Evolutionary conservation across 768 basidiomycete genomes (phyloP).

Genomic region (Porpolomopsis calyptriformis): DNA sequence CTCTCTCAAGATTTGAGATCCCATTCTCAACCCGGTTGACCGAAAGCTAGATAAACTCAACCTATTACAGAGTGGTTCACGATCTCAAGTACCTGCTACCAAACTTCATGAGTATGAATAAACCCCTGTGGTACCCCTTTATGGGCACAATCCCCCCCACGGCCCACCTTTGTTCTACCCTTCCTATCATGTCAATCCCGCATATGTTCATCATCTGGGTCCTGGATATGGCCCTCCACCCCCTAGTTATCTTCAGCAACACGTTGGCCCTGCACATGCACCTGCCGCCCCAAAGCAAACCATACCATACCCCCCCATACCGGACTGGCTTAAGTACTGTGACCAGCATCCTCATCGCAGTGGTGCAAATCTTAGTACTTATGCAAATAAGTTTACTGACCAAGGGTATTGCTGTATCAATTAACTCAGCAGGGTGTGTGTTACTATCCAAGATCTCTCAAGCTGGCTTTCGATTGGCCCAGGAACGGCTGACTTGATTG

Average conservation of each 20-base stretch:
- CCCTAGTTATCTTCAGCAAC: not conserved
- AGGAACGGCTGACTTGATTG: not conserved
- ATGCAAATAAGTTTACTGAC: not conserved
- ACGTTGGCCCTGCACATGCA: not conserved
- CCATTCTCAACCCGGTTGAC: not conserved
- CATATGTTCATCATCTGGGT: not conserved
- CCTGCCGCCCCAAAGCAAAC: not conserved
- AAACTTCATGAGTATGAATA: not conserved
- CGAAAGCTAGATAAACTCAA: not conserved
- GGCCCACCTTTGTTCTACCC: not conserved
- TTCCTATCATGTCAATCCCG: not conserved
- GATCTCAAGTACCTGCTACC: not conserved
- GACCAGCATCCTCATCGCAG: conserved; percentile 1
- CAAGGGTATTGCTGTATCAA: not conserved
- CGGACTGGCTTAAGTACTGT: not conserved
- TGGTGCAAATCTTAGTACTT: not conserved
- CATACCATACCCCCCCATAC: not conserved
- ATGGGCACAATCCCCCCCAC: too few species aligned
- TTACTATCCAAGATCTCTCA: not conserved
- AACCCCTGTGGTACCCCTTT: not conserved
- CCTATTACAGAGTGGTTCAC: not conserved
- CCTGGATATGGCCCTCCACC: not conserved
- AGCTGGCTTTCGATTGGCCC: not conserved
- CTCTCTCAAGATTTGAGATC: not conserved
- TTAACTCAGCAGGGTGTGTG: not conserved